These are phyloP conservation scores for Glebionis coronaria DNA, from an alignment of 129 eudicot species.

Conservation along the genomic window DNA sequence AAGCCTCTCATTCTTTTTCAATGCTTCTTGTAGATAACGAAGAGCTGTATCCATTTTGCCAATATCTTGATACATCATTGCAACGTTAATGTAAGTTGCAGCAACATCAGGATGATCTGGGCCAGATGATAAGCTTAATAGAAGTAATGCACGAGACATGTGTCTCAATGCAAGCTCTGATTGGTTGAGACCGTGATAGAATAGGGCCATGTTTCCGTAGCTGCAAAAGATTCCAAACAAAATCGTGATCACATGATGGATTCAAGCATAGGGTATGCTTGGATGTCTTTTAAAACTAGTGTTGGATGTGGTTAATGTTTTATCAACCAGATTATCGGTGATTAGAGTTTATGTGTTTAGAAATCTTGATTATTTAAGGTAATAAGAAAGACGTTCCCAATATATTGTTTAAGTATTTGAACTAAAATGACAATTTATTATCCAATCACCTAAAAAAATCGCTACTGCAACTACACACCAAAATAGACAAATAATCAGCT, in stretches of 20 bases:
- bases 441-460: too few relatives aligned
- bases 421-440: too few relatives aligned
- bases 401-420: too few relatives aligned
- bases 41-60: conserved; percentile 95
- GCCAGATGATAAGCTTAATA: conserved; percentile 85
- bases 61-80: conserved; percentile 99
- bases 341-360: too few relatives aligned
- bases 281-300: too few relatives aligned
- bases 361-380: not conserved
- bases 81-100: conserved; percentile 94
- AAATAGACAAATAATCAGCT: too few relatives aligned
- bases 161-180: conserved; percentile 91
- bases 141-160: conserved; percentile 87
- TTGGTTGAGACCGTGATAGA: conserved; percentile 94
- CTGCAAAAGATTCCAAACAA: conserved; percentile 39
- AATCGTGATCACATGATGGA: not conserved
- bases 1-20: conserved; percentile 88
- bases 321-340: too few relatives aligned
- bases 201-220: conserved; percentile 96
- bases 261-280: too few relatives aligned
- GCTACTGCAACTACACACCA: too few relatives aligned
- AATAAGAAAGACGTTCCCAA: too few relatives aligned
- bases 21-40: conserved; percentile 95
- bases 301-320: too few relatives aligned
- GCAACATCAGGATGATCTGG: conserved; percentile 99